phyloP scores from a whole-genome alignment of 2,329 filamentous ascomycete genomes.

The Talaromyces sp. region DNA sequence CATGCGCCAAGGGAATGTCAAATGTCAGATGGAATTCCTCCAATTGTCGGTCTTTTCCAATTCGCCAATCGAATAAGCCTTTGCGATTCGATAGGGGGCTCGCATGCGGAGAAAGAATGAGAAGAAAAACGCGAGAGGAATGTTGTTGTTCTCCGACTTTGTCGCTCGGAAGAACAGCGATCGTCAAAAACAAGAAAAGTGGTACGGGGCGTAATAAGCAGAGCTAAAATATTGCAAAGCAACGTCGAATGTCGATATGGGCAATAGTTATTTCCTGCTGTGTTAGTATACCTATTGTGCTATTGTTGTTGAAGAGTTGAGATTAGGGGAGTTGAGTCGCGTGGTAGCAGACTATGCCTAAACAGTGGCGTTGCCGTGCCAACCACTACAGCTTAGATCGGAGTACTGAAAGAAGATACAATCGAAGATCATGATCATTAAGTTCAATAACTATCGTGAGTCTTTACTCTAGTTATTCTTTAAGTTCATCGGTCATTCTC shows the following conservation, averaged over 20 bases:
- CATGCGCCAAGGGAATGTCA: conserved; percentile 6
- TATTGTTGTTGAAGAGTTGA: neutral
- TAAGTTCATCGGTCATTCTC: neutral
- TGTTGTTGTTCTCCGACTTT: neutral
- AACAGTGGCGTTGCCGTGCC: conserved; percentile 7
- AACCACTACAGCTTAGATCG: neutral
- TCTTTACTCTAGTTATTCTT: neutral
- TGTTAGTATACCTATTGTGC: neutral
- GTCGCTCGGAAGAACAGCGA: neutral
- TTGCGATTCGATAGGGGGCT: neutral
- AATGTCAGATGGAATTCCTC: neutral
- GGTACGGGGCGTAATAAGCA: neutral
- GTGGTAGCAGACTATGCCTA: conserved; percentile 16
- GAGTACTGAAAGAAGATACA: neutral
- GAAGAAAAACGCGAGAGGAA: neutral
- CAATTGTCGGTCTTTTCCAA: neutral
- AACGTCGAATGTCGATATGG: neutral
- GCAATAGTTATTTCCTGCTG: conserved; percentile 1
- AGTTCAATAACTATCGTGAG: neutral
- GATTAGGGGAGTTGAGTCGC: neutral
- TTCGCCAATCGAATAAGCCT: neutral
- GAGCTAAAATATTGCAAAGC: neutral
- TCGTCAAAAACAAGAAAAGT: neutral
- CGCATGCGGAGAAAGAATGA: neutral
- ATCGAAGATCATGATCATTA: neutral